Conservation (phyloP, 192 early-diverging fungal genomes). For the Podila horticola region DNA sequence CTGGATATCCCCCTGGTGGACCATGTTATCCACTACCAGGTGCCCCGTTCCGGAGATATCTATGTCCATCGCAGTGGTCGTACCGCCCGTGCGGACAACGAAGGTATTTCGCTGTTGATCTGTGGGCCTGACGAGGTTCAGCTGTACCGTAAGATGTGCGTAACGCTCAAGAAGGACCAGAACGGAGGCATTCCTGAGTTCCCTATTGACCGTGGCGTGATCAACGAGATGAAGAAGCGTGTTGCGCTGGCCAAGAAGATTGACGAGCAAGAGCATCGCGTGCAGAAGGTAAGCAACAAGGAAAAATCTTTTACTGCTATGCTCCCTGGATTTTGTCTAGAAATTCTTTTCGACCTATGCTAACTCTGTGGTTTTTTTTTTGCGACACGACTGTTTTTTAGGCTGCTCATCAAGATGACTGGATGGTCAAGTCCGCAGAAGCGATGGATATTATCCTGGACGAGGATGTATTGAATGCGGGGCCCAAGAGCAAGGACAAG, state of each 20-base stretch:
- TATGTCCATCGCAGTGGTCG: constrained; percentile 97
- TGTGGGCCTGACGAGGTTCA: constrained; percentile 86
- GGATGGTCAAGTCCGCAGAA: constrained; percentile 38
- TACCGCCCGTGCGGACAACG: constrained; percentile 87
- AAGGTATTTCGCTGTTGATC: constrained; percentile 87
- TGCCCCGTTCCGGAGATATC: constrained; percentile 91
- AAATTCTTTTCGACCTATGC: constrained; percentile 47
- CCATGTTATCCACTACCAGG: constrained; percentile 95
- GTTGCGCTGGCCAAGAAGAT: constrained; percentile 85
- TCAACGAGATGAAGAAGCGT: constrained; percentile 77
- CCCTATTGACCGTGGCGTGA: constrained; percentile 80
- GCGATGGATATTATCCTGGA: constrained; percentile 51
- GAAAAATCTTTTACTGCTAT: neutral
- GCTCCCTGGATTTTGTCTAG: constrained; percentile 29
- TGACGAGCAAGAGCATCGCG: constrained; percentile 80
- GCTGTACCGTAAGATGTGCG: constrained; percentile 85
- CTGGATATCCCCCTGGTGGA: constrained; percentile 94
- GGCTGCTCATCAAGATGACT: constrained; percentile 46
- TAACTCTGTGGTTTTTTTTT: constrained; percentile 1
- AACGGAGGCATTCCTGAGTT: constrained; percentile 75
- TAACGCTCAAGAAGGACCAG: constrained; percentile 79
- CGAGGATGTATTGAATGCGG: constrained; percentile 30
- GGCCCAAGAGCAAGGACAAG: constrained; percentile 30
- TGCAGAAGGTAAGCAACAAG: constrained; percentile 71
- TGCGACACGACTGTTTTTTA: constrained; percentile 2